Evolutionary conservation across 345 rosid species (phyloP), one percentile per base, ranked within the genome.

Genomic region (Passiflora organensis): DNA sequence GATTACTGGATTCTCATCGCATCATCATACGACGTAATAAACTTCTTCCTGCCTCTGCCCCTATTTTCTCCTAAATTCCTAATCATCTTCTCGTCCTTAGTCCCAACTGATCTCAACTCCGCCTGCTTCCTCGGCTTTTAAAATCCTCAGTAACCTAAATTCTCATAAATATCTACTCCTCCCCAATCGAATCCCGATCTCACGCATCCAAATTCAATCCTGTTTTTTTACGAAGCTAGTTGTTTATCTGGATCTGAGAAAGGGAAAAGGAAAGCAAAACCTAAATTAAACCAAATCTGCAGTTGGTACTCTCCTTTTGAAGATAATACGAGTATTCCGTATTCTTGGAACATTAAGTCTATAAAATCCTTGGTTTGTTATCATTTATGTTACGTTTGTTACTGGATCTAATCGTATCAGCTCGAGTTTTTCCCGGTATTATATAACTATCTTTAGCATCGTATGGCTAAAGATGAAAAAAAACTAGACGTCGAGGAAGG

Each of bases 401-500:
- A n/a, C 17, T 25, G n/a, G 23, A 16, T 32, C 13, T 11, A 56
- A 41, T 28, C 6, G 2, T 46, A 20, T n/a, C 22, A 5, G 22
- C 13, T 18, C 5, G 25, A 9, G 10, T 19, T 6, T 47, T 5
- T 23, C 3, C 15, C 19, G 24, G 38, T 4, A 37, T 39, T 53
- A 37, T 39, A 53, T 58, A 23, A 44, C 55, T 45, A 76, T 68
- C 65, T 75, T 74, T 66, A 54, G 67, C 11, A 51, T 32, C 5
- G 23, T 45, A 48, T 21, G 54, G 18, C n/a, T 34, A 32, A 41
- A 12, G 25, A 2, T 51, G 38, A 17, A 19, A 51, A 32, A n/a
- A 20, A 17, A 28, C 18, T 52, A 51, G 94, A 88, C 62, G 93
- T 74, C 2, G 98, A 91, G 61, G 98, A 88, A 57, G 98, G 98